These are phyloP conservation scores for Saitozyma podzolica DNA, from an alignment of 768 basidiomycete genomes.

Conservation along the genomic window DNA sequence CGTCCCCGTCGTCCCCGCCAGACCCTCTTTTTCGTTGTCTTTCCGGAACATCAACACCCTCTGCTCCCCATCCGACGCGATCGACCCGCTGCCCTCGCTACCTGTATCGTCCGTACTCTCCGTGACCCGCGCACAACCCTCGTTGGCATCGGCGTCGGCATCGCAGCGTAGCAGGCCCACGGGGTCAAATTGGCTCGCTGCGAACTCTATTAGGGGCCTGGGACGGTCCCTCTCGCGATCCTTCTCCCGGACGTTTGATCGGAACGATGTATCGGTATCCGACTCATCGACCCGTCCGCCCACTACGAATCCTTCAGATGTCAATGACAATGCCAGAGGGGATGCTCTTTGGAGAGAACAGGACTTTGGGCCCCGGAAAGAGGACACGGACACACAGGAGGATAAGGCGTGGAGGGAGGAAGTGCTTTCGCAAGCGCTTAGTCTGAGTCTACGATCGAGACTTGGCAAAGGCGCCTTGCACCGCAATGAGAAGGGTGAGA, in stretches of 20 bases:
- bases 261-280: neutral
- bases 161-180: neutral
- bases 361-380: neutral
- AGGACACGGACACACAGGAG: neutral
- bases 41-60: conserved; percentile 8
- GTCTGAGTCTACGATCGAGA: no score
- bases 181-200: neutral
- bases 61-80: conserved; percentile 33
- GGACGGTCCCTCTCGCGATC: conserved; percentile 9
- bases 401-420: neutral
- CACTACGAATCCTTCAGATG: conserved; percentile 1
- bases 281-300: conserved; percentile 3
- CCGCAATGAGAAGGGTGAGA: no score
- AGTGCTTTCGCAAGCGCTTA: neutral
- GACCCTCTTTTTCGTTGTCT: conserved; percentile 1
- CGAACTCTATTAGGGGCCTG: conserved; percentile 7
- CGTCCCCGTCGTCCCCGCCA: conserved; percentile 11
- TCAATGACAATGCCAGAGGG: neutral
- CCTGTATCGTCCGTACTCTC: neutral
- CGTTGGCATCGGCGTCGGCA: neutral
- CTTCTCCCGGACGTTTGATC: conserved; percentile 12
- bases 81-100: conserved; percentile 25
- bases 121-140: neutral
- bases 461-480: no score
- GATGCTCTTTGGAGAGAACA: neutral